A percentile compares a stretch with the other conserved stretches of the same genome.
These are phyloP conservation scores for Furcasterigmium furcatum DNA, from an alignment of 2,329 filamentous ascomycete species.

Conservation along the genomic window DNA sequence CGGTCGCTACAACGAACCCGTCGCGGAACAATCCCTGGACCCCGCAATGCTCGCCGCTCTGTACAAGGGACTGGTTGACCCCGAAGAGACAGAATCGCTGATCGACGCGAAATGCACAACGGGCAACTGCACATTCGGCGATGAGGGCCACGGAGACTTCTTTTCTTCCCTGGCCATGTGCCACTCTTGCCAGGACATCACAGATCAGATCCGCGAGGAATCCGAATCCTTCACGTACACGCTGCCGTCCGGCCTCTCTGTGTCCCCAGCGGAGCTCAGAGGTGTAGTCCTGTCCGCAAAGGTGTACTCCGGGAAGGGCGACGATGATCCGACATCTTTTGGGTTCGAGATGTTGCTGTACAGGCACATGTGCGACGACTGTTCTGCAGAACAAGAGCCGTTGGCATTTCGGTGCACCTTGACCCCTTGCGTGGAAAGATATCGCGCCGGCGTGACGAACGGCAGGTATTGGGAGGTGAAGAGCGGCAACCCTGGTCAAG, in stretches of 20 bases:
- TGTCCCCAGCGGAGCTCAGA: neutral
- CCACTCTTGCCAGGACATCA: neutral
- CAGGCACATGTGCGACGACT: neutral
- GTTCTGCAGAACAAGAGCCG: too few relatives aligned
- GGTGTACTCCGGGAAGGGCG: too few relatives aligned
- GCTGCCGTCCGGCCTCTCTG: neutral
- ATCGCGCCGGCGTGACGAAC: neutral
- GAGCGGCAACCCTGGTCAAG: neutral
- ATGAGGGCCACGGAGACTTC: neutral
- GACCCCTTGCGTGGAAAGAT: neutral
- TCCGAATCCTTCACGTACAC: neutral
- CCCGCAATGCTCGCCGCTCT: neutral
- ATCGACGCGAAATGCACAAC: neutral
- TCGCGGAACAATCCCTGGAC: neutral
- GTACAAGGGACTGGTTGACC: neutral
- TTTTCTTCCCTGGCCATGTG: conserved; percentile 3
- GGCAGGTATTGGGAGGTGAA: neutral
- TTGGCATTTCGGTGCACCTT: neutral
- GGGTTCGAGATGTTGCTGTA: neutral
- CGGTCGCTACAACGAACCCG: neutral
- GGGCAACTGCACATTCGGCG: conserved; percentile 1
- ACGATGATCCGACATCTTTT: neutral
- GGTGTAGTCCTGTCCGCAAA: too few relatives aligned
- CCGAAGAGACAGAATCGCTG: neutral
- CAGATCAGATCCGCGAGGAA: neutral